Conservation (phyloP, 2,329 filamentous ascomycete genomes). For the Furcasterigmium sp. region DNA sequence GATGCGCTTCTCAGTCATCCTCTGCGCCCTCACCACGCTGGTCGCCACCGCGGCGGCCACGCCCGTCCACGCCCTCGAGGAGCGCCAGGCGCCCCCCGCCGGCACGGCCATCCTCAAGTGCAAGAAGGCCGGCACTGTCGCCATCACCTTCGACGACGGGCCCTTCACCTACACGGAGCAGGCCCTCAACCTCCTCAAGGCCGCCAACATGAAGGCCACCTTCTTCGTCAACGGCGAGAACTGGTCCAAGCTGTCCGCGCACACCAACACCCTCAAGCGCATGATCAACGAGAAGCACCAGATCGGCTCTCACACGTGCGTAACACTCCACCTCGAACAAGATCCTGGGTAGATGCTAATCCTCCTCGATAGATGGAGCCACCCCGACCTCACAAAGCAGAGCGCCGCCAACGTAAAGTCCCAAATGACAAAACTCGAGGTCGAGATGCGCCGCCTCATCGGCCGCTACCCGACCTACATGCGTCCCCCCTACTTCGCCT, state of each 20-base stretch:
- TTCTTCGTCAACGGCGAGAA: constrained; percentile 14
- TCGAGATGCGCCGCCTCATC: constrained; percentile 34
- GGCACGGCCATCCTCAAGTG: constrained; percentile 15
- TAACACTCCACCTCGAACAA: no score
- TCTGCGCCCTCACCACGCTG: constrained; percentile 18
- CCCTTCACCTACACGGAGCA: constrained; percentile 32
- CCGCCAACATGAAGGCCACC: constrained; percentile 25
- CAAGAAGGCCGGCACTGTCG: constrained; percentile 25
- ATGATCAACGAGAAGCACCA: constrained; percentile 1
- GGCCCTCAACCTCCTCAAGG: constrained; percentile 29
- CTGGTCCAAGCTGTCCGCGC: not conserved
- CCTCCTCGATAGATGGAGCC: constrained; percentile 37
- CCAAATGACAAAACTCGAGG: constrained; percentile 39
- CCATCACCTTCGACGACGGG: constrained; percentile 41
- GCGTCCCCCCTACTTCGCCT: constrained; percentile 38
- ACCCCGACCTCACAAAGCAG: constrained; percentile 32
- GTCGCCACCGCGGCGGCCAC: constrained; percentile 19
- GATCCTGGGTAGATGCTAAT: no score
- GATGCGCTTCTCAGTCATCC: not conserved
- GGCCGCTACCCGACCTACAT: constrained; percentile 35
- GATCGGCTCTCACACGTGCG: constrained; percentile 24
- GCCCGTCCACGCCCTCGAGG: constrained; percentile 24
- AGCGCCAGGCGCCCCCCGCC: constrained; percentile 23
- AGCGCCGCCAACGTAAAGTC: constrained; percentile 23
- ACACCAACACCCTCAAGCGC: not conserved